A percentile compares a stretch with the other conserved stretches of the same genome.
These are phyloP conservation scores for Citrus cavaleriei DNA, from an alignment of 345 rosid species.

Conservation along the genomic window DNA sequence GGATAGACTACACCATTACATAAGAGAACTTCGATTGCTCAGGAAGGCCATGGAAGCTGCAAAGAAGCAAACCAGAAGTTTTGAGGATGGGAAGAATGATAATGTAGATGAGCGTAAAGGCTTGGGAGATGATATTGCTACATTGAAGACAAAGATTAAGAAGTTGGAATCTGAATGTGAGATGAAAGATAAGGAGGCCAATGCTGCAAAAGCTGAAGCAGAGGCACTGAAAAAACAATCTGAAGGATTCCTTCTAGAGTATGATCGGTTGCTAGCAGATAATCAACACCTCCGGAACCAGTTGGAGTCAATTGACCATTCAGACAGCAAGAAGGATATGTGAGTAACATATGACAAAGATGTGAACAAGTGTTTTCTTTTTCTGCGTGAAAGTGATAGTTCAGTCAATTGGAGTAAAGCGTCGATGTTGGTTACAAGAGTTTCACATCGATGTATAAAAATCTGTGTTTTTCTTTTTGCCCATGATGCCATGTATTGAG, in stretches of 20 bases:
- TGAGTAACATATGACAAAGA: slow-evolving; percentile 11
- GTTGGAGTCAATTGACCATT: slow-evolving; percentile 51
- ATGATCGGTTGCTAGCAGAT: slow-evolving; percentile 66
- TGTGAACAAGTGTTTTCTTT: slow-evolving; percentile 3
- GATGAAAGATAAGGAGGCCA: slow-evolving; percentile 49
- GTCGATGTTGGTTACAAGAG: not conserved
- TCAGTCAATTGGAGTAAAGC: not conserved
- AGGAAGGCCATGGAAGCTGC: slow-evolving; percentile 76
- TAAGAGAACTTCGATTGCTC: slow-evolving; percentile 67
- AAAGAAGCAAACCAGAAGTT: slow-evolving; percentile 64
- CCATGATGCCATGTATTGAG: not conserved
- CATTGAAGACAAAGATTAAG: slow-evolving; percentile 41
- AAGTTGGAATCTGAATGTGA: slow-evolving; percentile 48
- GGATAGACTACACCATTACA: slow-evolving; percentile 83
- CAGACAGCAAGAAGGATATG: slow-evolving; percentile 50
- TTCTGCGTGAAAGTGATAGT: not conserved
- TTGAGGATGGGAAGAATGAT: slow-evolving; percentile 51
- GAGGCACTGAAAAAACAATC: slow-evolving; percentile 67
- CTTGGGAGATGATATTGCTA: slow-evolving; percentile 43
- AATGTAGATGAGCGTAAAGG: slow-evolving; percentile 42
- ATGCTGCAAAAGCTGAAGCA: slow-evolving; percentile 53
- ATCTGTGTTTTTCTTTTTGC: not conserved
- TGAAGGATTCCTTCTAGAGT: slow-evolving; percentile 65
- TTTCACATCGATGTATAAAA: not conserved
- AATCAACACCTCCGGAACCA: slow-evolving; percentile 73